These are phyloP conservation scores for Skeletonema menzelii DNA, from an alignment of 108 stramenopile species.

Conservation along the genomic window DNA sequence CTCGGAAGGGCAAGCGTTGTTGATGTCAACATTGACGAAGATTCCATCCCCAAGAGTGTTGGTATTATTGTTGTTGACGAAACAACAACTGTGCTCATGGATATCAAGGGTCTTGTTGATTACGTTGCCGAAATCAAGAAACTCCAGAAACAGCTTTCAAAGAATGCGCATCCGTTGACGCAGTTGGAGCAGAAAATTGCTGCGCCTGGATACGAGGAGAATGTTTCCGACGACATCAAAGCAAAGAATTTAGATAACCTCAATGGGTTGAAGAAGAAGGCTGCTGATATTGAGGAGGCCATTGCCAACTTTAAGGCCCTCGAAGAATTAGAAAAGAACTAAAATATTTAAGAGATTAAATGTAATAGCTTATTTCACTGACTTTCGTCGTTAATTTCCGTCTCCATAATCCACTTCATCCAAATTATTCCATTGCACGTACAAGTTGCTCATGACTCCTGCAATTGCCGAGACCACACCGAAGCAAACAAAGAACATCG, in stretches of 20 bases:
- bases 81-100: conserved; percentile 83
- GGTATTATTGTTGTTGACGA: conserved; percentile 87
- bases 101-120: conserved; percentile 96
- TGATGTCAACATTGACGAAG: conserved; percentile 62
- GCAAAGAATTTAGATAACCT: conserved; percentile 67
- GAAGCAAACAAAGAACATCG: conserved; percentile 75
- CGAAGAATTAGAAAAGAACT: conserved; percentile 56
- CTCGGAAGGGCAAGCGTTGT: conserved; percentile 76
- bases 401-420: neutral
- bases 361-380: neutral
- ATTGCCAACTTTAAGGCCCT: conserved; percentile 83
- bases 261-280: conserved; percentile 73
- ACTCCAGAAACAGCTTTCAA: conserved; percentile 76
- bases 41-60: conserved; percentile 65
- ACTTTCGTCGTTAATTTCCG: neutral
- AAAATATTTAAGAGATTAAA: neutral
- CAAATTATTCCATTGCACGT: conserved; percentile 50
- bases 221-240: conserved; percentile 72
- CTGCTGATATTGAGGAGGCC: conserved; percentile 72
- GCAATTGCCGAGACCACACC: conserved; percentile 63
- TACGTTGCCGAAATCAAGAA: conserved; percentile 91
- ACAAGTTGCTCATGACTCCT: conserved; percentile 70
- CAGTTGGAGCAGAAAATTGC: conserved; percentile 73
- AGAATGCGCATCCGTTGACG: conserved; percentile 53
- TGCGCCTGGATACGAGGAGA: conserved; percentile 73